phyloP scores from a whole-genome alignment of 192 early-diverging fungal species.

The Dissophora globulifera region DNA sequence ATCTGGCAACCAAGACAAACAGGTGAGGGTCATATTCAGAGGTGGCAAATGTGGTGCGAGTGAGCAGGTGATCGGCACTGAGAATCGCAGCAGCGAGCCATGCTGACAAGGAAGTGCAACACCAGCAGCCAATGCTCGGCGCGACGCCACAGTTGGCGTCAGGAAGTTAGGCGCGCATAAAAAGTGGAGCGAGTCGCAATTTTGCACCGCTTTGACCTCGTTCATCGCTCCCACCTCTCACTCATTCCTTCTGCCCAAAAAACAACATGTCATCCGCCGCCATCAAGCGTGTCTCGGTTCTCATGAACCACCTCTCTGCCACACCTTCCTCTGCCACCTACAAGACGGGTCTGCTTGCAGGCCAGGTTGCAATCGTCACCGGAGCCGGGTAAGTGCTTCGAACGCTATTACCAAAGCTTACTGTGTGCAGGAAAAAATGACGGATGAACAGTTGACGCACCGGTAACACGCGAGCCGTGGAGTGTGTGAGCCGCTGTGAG shows the following conservation, averaged over 20 bases:
- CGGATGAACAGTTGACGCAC: too few species aligned
- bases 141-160: too few species aligned
- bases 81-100: too few species aligned
- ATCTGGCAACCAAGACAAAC: too few species aligned
- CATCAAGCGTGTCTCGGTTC: conserved; percentile 25
- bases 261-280: conserved; percentile 32
- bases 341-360: conserved; percentile 62
- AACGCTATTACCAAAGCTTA: not conserved
- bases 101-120: too few species aligned
- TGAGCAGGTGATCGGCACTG: too few species aligned
- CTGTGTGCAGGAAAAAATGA: not conserved
- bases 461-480: too few species aligned
- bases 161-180: not conserved
- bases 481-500: not conserved
- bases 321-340: conserved; percentile 55
- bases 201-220: not conserved
- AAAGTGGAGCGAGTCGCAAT: not conserved
- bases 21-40: too few species aligned
- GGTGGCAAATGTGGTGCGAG: too few species aligned
- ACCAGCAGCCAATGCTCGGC: too few species aligned
- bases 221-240: not conserved
- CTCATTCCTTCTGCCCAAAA: not conserved
- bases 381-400: conserved; percentile 64
- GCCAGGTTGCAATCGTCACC: conserved; percentile 72
- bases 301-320: conserved; percentile 50